phyloP scores from a whole-genome alignment of 495 filamentous ascomycete genomes.

The Hypomontagnella submonticulosa region DNA sequence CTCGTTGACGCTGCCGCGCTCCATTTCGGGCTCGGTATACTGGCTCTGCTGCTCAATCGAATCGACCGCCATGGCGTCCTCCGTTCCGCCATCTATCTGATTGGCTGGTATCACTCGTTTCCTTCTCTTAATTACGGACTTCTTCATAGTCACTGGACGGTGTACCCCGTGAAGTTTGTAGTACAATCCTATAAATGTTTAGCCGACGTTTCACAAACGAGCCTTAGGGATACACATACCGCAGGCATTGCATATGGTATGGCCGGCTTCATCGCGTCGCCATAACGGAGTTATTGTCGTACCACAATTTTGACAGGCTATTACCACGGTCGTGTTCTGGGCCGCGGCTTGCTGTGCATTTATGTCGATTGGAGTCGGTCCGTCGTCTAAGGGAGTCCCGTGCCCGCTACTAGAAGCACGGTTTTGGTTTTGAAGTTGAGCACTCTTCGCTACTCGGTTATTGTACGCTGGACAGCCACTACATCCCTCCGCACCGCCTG shows the following conservation, averaged over 20 bases:
- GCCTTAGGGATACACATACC: constrained; percentile 68
- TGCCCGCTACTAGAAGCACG: constrained; percentile 43
- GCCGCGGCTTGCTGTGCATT: constrained; percentile 57
- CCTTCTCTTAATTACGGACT: constrained; percentile 92
- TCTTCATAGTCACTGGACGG: constrained; percentile 96
- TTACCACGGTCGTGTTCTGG: constrained; percentile 76
- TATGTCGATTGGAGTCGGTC: constrained; percentile 57
- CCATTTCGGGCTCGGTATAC: constrained; percentile 50
- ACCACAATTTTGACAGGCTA: constrained; percentile 96
- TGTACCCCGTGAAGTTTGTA: constrained; percentile 96
- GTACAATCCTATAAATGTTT: constrained; percentile 76
- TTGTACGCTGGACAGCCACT: constrained; percentile 97
- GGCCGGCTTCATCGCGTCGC: constrained; percentile 92
- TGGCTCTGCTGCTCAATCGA: constrained; percentile 57
- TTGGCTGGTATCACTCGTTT: constrained; percentile 92
- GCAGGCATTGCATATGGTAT: constrained; percentile 99
- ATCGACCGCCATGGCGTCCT: constrained; percentile 55
- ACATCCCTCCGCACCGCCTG: constrained; percentile 94
- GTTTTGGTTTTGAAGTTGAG: constrained; percentile 65
- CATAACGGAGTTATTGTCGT: constrained; percentile 97
- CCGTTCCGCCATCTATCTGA: constrained; percentile 60
- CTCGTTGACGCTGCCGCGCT: constrained; percentile 62
- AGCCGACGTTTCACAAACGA: constrained; percentile 16
- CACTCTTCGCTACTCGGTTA: constrained; percentile 92
- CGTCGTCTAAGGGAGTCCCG: constrained; percentile 47